These are phyloP conservation scores for Aurantiochytrium sp. DNA, from an alignment of 108 stramenopile species.

Conservation along the genomic window DNA sequence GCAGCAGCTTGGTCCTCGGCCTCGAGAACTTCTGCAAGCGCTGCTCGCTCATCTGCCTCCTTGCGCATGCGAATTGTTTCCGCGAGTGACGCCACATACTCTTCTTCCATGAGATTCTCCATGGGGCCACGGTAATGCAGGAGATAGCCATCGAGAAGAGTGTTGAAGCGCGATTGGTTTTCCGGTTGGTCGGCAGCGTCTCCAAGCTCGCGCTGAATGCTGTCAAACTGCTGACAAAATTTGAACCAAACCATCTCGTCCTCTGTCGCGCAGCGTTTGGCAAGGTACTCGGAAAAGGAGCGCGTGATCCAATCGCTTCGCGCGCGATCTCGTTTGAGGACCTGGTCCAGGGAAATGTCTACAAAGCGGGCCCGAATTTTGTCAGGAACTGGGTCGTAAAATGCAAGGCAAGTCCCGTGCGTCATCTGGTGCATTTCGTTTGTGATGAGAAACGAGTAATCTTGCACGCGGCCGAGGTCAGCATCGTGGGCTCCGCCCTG, in stretches of 20 bases:
- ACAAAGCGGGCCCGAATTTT: background rate
- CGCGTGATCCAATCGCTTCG: background rate
- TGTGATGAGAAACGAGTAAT: background rate
- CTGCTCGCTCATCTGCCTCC: background rate
- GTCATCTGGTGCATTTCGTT: background rate
- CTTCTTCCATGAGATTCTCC: background rate
- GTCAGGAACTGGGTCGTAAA: background rate
- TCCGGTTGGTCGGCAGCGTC: background rate
- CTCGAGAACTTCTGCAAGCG: background rate
- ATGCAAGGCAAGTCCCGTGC: background rate
- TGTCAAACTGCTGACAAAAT: constrained; percentile 1
- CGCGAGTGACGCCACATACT: background rate
- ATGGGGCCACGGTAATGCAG: background rate
- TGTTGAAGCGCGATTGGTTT: background rate
- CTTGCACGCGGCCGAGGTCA: background rate
- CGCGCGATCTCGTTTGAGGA: background rate
- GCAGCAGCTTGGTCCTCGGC: background rate
- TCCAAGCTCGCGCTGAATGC: background rate
- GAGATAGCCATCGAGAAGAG: background rate
- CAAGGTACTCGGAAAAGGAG: background rate
- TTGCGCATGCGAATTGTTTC: background rate
- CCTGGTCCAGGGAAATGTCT: background rate
- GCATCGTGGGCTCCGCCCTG: background rate
- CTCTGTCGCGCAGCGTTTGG: too few relatives aligned
- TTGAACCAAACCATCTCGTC: background rate